Evolutionary conservation across 2,329 filamentous ascomycete species (phyloP), one percentile per base, ranked within the genome.

Genomic region (Colletotrichum gloeosporioides): DNA sequence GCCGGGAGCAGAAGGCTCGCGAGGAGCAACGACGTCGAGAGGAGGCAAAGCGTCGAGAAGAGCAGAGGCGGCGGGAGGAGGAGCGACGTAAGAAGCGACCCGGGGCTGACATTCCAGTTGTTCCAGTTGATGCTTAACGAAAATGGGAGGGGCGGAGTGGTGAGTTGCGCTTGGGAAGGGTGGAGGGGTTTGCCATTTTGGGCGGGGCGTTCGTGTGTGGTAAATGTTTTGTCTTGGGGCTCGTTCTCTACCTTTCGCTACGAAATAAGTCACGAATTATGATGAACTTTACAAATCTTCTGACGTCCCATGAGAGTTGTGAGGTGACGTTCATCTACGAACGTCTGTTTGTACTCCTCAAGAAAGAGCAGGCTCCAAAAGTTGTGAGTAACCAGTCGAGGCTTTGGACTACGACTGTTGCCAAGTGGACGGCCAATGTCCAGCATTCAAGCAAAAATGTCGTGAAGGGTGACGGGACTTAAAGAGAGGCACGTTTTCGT

Each of bases 251-350:
- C 44, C 44, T n/a, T 53, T 53, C 44, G 44, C 44, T 53, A 53
- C 44, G 10, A 22, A 0, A 0, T 53, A 12, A 53, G 44, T 13
- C 10, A 53, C 44, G 44, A 53, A 22, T 53, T 22, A 8, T 22
- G 44, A 53, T 22, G n/a, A 22, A 22, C 8, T 10, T 53, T 4
- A 0, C 44, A 53, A 22, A 4, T 12, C 0, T 0, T 0, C 10
- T 53, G 10, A 12, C 13, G n/a, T 22, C 12, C n/a, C n/a, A 10
- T 22, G n/a, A 53, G 6, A 53, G 1, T 22, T 12, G 44, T 13
- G 2, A 0, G 3, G 10, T 53, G 44, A 53, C 2, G 6, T n/a
- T 7, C 3, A 12, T 3, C 2, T 12, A n/a, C 18, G 22, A n/a
- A 49, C 18, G n/a, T 6, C 5, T n/a, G 39, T 12, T 49, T 3